Percentiles rank a stretch among this genome's conserved stretches.
phyloP scores from a whole-genome alignment of 805 yeast genomes.

The Brettanomyces nanus region DNA sequence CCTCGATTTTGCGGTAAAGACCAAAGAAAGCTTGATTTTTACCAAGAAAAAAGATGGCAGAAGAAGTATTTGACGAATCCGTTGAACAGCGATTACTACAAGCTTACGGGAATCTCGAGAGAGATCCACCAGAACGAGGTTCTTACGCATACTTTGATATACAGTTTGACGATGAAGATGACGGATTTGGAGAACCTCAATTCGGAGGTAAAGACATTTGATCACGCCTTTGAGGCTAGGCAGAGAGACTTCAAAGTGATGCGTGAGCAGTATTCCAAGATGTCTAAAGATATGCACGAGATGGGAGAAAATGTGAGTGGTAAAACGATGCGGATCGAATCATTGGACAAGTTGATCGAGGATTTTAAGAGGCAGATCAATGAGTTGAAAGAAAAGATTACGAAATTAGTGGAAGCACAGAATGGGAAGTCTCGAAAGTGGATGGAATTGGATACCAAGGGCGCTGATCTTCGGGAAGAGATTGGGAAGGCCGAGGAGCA shows the following conservation, averaged over 20 bases:
- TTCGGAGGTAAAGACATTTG: slow-evolving; percentile 40
- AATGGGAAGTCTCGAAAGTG: slow-evolving; percentile 13
- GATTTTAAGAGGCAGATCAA: slow-evolving; percentile 12
- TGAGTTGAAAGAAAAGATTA: slow-evolving; percentile 10
- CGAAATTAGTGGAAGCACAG: slow-evolving; percentile 4
- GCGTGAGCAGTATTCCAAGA: slow-evolving; percentile 34
- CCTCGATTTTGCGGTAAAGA: slow-evolving; percentile 19
- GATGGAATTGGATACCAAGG: slow-evolving; percentile 31
- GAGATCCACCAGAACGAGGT: slow-evolving; percentile 23
- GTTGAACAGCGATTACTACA: slow-evolving; percentile 29
- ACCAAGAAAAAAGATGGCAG: slow-evolving; percentile 53
- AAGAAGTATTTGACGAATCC: slow-evolving; percentile 69
- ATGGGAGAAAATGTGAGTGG: slow-evolving; percentile 24
- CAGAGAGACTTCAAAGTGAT: slow-evolving; percentile 36
- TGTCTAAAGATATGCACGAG: slow-evolving; percentile 39
- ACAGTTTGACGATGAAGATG: slow-evolving; percentile 43
- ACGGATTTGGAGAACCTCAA: slow-evolving; percentile 33
- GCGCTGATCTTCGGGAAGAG: slow-evolving; percentile 38
- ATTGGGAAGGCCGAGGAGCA: slow-evolving; percentile 36
- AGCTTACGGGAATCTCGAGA: slow-evolving; percentile 29
- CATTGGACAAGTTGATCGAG: slow-evolving; percentile 16
- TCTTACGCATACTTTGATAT: slow-evolving; percentile 57
- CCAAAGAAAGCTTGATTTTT: slow-evolving; percentile 30
- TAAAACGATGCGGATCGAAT: slow-evolving; percentile 23
- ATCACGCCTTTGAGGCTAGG: slow-evolving; percentile 30